phyloP scores from a whole-genome alignment of 331 rosid species.

The Malus hybrid region DNA sequence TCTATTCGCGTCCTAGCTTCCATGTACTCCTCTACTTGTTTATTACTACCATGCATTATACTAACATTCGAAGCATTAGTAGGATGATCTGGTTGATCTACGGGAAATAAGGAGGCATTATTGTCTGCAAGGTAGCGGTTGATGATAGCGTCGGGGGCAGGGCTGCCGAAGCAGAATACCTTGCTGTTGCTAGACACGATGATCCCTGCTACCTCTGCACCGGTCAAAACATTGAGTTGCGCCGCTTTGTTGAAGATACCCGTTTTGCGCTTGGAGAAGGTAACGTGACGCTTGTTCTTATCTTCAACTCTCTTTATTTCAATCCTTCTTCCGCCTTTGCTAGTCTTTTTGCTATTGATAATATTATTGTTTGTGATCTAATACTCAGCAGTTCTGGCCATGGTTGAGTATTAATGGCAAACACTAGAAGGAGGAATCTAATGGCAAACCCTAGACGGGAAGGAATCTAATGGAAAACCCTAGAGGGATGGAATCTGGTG shows the following conservation, averaged over 20 bases:
- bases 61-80: too few relatives aligned
- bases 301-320: constrained; percentile 16
- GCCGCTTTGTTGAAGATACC: constrained; percentile 17
- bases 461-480: not conserved
- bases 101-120: not conserved
- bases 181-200: constrained; percentile 8
- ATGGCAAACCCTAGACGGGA: not conserved
- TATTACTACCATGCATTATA: not conserved
- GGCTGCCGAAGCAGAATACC: constrained; percentile 4
- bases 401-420: not conserved
- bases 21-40: not conserved
- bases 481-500: not conserved
- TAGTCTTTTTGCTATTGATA: not conserved
- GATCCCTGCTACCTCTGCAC: not conserved
- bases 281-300: constrained; percentile 10
- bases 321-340: constrained; percentile 2
- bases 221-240: constrained; percentile 7
- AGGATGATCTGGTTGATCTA: too few relatives aligned
- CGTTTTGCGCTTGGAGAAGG: constrained; percentile 17
- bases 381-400: not conserved
- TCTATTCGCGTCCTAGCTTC: not conserved
- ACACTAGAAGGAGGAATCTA: not conserved
- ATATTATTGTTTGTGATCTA: not conserved
- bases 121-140: not conserved
- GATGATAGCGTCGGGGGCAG: not conserved